Percentiles rank a stretch among this genome's conserved stretches.
These are phyloP conservation scores for Yamadazyma ubonensis DNA, from an alignment of 805 yeast genomes.

Conservation along the genomic window DNA sequence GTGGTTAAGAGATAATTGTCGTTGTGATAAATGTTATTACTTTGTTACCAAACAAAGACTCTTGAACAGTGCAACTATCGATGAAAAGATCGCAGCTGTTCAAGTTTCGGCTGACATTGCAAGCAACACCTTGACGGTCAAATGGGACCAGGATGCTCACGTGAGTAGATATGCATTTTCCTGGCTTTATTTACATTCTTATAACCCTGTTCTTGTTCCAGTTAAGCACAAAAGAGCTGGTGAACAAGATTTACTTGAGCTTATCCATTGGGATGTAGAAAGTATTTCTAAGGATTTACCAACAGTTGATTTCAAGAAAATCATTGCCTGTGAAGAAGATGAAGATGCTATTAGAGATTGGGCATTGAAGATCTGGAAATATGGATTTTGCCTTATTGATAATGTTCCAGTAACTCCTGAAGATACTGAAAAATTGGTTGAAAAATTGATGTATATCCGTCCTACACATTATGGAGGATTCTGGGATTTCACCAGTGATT, in stretches of 20 bases:
- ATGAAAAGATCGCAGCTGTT: conserved; percentile 27
- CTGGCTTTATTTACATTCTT: conserved; percentile 52
- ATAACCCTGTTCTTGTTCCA: conserved; percentile 48
- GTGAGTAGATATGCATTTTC: conserved; percentile 31
- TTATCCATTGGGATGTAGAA: conserved; percentile 45
- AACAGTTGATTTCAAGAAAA: conserved; percentile 44
- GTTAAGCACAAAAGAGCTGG: conserved; percentile 26
- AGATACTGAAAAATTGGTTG: conserved; percentile 56
- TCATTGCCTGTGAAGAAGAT: conserved; percentile 36
- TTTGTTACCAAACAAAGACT: conserved; percentile 58
- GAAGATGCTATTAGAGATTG: conserved; percentile 52
- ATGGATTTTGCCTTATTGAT: conserved; percentile 63
- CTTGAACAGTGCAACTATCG: conserved; percentile 50
- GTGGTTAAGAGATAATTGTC: conserved; percentile 69
- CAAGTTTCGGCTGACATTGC: conserved; percentile 9
- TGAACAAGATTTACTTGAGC: conserved; percentile 27
- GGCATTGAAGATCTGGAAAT: conserved; percentile 51
- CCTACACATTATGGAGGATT: conserved; percentile 79
- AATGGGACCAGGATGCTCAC: conserved; percentile 46
- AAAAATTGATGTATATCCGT: conserved; percentile 56
- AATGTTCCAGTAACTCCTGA: conserved; percentile 60
- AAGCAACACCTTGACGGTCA: conserved; percentile 18
- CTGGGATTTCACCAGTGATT: conserved; percentile 74
- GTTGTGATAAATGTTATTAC: conserved; percentile 54
- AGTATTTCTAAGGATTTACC: conserved; percentile 44